These are phyloP conservation scores for Calocera viscosa DNA, from an alignment of 768 basidiomycete species.

Conservation along the genomic window DNA sequence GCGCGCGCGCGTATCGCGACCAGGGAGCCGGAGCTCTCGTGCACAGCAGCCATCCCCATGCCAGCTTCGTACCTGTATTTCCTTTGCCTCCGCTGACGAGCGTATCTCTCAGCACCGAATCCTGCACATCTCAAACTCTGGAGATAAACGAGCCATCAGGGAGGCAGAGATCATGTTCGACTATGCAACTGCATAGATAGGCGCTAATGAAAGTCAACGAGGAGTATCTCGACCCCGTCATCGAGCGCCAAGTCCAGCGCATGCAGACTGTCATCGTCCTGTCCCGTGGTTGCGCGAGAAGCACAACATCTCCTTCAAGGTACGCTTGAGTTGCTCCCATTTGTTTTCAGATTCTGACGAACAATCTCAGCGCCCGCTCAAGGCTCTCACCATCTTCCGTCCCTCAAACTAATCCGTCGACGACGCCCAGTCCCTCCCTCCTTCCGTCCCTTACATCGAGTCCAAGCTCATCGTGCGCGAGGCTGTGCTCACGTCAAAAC, in stretches of 20 bases:
- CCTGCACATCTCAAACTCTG: no score
- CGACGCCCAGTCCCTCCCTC: conserved; percentile 71
- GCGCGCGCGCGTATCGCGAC: no score
- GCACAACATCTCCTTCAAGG: conserved; percentile 80
- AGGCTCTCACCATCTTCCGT: conserved; percentile 89
- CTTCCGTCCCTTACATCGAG: conserved; percentile 80
- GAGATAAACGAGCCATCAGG: no score
- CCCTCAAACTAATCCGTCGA: conserved; percentile 67
- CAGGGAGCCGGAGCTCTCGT: no score
- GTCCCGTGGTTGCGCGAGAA: conserved; percentile 78
- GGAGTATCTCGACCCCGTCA: conserved; percentile 86
- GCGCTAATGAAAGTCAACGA: conserved; percentile 83
- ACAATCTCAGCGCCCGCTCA: conserved; percentile 79
- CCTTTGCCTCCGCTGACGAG: no score
- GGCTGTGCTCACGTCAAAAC: conserved; percentile 79
- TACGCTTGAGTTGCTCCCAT: conserved; percentile 25
- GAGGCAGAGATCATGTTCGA: no score
- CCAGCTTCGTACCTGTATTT: no score
- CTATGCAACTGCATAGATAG: no score
- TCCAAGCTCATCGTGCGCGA: conserved; percentile 93
- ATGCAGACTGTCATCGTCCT: conserved; percentile 95
- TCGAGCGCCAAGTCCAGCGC: conserved; percentile 86
- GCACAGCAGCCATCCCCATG: no score
- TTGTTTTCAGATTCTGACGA: neutral
- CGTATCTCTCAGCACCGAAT: no score